Evolutionary conservation across 2,329 filamentous ascomycete species (phyloP).

Genomic region (Apiospora malaysiana): DNA sequence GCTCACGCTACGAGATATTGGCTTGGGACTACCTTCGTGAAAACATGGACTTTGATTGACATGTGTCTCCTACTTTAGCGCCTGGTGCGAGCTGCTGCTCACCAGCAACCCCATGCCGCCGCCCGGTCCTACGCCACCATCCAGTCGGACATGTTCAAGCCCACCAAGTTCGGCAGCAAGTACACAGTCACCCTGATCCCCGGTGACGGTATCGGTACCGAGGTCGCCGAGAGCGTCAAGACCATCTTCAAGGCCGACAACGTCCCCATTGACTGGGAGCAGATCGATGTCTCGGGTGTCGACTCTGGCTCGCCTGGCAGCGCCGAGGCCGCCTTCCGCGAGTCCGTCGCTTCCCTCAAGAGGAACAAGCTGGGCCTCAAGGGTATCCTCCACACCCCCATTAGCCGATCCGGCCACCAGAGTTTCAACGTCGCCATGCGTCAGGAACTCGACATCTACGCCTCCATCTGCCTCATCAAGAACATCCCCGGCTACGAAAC

Average conservation of each 20-base stretch:
- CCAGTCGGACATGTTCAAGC: conserved; percentile 97
- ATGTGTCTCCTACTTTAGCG: conserved; percentile 8
- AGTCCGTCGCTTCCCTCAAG: conserved; percentile 93
- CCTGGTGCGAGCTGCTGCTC: conserved; percentile 51
- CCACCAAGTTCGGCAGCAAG: conserved; percentile 98
- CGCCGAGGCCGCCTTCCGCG: conserved; percentile 93
- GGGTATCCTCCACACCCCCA: conserved; percentile 97
- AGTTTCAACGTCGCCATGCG: conserved; percentile 99
- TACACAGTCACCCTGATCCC: conserved; percentile 99
- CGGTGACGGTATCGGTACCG: conserved; percentile 97
- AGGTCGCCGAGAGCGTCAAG: conserved; percentile 98
- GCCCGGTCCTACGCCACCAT: conserved; percentile 76
- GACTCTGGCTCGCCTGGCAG: conserved; percentile 79
- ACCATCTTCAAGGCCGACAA: conserved; percentile 99
- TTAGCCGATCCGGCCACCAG: conserved; percentile 95
- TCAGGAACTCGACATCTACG: conserved; percentile 99
- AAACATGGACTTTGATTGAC: conserved; percentile 4
- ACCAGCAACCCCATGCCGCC: conserved; percentile 49
- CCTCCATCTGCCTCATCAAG: conserved; percentile 97
- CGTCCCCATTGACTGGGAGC: conserved; percentile 98
- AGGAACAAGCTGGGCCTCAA: conserved; percentile 99
- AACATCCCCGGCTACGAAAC: conserved; percentile 99
- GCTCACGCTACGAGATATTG: neutral
- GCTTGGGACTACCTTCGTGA: conserved; percentile 18
- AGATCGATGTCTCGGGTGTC: conserved; percentile 93